Evolutionary conservation across 2,329 filamentous ascomycete species (phyloP).

Genomic region (Ophiostoma sp.): DNA sequence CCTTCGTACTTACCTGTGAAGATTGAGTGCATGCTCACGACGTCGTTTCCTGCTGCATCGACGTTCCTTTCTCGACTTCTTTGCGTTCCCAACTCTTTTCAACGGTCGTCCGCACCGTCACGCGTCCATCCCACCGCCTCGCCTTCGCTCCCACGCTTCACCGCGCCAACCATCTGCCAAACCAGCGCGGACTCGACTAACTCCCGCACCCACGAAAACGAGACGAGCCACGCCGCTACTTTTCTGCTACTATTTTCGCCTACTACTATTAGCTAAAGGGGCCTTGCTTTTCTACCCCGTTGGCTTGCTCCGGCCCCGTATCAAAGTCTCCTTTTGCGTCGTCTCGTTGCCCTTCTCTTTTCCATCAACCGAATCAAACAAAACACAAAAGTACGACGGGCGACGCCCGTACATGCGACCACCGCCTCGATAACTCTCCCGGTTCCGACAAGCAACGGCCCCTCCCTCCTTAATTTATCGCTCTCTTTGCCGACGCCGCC

Average conservation of each 20-base stretch:
- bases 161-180: slow-evolving; percentile 22
- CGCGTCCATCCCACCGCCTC: not conserved
- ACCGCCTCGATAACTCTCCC: slow-evolving; percentile 7
- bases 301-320: slow-evolving; percentile 6
- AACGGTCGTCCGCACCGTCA: slow-evolving; percentile 3
- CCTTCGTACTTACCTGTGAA: not conserved
- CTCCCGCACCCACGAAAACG: slow-evolving; percentile 19
- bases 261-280: not conserved
- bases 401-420: slow-evolving; percentile 19
- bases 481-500: not conserved
- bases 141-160: slow-evolving; percentile 14
- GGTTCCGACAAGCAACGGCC: slow-evolving; percentile 19
- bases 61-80: not conserved
- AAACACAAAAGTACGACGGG: not conserved
- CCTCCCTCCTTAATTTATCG: not conserved
- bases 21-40: not conserved
- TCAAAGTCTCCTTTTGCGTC: not conserved
- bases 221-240: slow-evolving; percentile 17
- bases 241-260: not conserved
- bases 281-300: slow-evolving; percentile 15
- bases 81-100: not conserved
- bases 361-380: not conserved
- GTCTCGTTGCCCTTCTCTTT: not conserved
- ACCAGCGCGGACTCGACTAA: slow-evolving; percentile 14
- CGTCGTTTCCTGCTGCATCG: slow-evolving; percentile 13